Evolutionary conservation across 768 basidiomycete genomes (phyloP).

Genomic region (Boletus reticulatus): DNA sequence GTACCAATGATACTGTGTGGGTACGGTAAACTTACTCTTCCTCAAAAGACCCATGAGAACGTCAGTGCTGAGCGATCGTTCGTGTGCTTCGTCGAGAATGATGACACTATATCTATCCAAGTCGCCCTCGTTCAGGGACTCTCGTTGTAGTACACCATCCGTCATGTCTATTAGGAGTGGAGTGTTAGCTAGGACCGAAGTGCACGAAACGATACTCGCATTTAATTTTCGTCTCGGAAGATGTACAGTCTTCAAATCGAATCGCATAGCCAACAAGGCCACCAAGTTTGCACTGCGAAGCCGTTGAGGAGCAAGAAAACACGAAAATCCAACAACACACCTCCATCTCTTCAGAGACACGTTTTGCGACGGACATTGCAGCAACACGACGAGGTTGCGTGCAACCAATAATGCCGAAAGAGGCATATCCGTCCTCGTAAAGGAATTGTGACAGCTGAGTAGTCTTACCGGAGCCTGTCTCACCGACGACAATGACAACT

Average conservation of each 20-base stretch:
- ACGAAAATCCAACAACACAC: conserved; percentile 38
- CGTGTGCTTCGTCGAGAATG: conserved; percentile 99
- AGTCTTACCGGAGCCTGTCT: conserved; percentile 99
- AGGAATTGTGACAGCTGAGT: conserved; percentile 95
- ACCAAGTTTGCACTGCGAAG: conserved; percentile 77
- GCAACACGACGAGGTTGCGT: conserved; percentile 99
- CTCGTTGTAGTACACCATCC: conserved; percentile 96
- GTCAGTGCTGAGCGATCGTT: conserved; percentile 95
- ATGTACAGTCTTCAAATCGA: conserved; percentile 97
- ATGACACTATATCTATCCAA: conserved; percentile 95
- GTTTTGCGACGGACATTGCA: conserved; percentile 99
- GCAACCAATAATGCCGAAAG: conserved; percentile 89
- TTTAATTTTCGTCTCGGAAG: conserved; percentile 93
- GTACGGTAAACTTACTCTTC: conserved; percentile 65
- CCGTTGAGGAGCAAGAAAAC: conserved; percentile 2
- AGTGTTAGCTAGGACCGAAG: not conserved
- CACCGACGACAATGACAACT: conserved; percentile 97
- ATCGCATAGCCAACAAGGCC: conserved; percentile 94
- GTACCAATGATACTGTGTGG: not conserved
- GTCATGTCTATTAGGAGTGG: conserved; percentile 77
- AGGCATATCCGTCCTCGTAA: conserved; percentile 95
- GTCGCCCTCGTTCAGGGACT: conserved; percentile 98
- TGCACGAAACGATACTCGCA: conserved; percentile 50
- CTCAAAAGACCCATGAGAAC: conserved; percentile 94
- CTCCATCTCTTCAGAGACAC: conserved; percentile 99